Base-by-base conservation (phyloP, 208 protist species). In the Sergeia podlipaevii region DNA sequence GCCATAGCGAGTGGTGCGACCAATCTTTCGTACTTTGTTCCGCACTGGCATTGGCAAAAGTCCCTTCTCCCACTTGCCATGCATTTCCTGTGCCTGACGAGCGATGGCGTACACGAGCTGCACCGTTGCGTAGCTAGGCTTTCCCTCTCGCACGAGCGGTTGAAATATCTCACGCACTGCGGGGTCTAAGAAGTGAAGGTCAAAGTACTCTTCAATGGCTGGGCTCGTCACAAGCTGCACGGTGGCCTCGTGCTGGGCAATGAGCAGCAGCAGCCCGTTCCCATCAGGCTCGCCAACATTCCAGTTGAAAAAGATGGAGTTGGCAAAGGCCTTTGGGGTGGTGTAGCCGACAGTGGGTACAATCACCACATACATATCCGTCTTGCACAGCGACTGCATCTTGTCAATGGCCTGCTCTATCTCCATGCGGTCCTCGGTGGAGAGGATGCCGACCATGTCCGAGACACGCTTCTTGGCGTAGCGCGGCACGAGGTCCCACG, bases 51-150 rank as follows among this genome's bases (percentile, higher is more conserved):
- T 55, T 3, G 80, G 27, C 6, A 92, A 43, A n/a, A 90, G 24
- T 10, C 77, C 76, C 3, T 56, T 49, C 45, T 85, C 60, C 86
- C 86, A 93, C 27, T 56, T 33, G 1, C 44, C 59, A 30, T 78
- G 77, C 80, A 91, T 87, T 56, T 93, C 86, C 45, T 86, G 77
- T 23, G 80, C 78, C 52, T 93, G 86, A 7, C 86, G 79, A 7
- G 82, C 86, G 28, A 93, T 85, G 10, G 86, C 82, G 63, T 93
- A 90, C 21, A 93, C 80, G n/a, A 91, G 70, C 65, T 93, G 86
- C 44, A 93, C 66, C 17, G 73, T 80, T 1, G 82, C 82, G 57
- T 91, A 89, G 55, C 82, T 91, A 20, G 86, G 62, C 50, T 76
- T 74, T 2, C 86, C 86, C 17, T 86, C 81, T 0, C 71, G 66